phyloP scores from a whole-genome alignment of 2,329 filamentous ascomycete species.

The Arthrobotrys megalospora region DNA sequence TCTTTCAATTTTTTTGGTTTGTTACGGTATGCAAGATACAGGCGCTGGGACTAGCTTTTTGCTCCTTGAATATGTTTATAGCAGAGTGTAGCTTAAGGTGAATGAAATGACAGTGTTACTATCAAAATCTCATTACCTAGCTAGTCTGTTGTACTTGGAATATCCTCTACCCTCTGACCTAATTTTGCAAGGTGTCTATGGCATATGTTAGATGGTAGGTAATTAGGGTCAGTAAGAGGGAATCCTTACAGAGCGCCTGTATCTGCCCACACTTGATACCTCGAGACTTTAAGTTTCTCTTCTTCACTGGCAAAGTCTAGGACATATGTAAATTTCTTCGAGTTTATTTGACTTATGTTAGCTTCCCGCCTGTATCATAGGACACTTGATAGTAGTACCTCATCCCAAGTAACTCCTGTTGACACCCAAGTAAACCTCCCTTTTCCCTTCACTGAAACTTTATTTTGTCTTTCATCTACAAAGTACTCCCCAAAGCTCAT shows the following conservation, averaged over 20 bases:
- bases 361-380: neutral
- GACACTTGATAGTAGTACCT: conserved; percentile 56
- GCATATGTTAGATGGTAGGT: neutral
- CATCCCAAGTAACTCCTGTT: conserved; percentile 66
- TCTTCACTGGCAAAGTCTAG: conserved; percentile 65
- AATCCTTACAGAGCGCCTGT: conserved; percentile 66
- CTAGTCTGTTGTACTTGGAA: neutral
- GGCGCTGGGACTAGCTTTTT: conserved; percentile 31
- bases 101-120: neutral
- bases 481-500: conserved; percentile 64
- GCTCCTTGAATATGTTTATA: conserved; percentile 1
- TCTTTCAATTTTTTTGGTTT: conserved; percentile 3
- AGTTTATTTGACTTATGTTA: neutral
- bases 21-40: conserved; percentile 3
- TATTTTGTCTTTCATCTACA: conserved; percentile 64
- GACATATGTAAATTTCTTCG: conserved; percentile 66
- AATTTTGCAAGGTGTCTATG: conserved; percentile 41
- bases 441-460: conserved; percentile 65
- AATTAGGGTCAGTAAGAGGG: neutral
- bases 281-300: conserved; percentile 62
- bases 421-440: conserved; percentile 66
- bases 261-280: conserved; percentile 68
- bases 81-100: conserved; percentile 2
- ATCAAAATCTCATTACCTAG: neutral
- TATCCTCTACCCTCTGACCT: conserved; percentile 21